These are phyloP conservation scores for Gaultheria prostrata DNA, from an alignment of 148 eudicot genomes.

Conservation along the genomic window DNA sequence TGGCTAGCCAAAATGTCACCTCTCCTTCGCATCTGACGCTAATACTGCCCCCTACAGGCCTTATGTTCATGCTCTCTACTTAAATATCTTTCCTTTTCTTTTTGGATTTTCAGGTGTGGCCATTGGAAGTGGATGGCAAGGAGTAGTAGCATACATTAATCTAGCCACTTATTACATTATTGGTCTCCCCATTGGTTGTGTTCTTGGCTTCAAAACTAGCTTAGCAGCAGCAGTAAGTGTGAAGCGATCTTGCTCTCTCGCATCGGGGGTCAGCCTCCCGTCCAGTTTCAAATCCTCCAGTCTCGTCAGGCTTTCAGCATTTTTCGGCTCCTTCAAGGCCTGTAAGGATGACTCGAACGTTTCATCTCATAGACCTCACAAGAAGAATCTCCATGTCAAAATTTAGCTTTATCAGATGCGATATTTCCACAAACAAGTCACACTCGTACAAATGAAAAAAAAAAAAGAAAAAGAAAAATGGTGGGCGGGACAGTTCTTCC, in stretches of 20 bases:
- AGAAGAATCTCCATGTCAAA: not conserved
- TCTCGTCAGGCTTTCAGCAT: not conserved
- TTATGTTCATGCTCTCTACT: too few relatives aligned
- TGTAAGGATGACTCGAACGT: not conserved
- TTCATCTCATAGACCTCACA: not conserved
- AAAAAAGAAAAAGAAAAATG: too few relatives aligned
- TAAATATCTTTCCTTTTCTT: not conserved
- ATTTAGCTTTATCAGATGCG: not conserved
- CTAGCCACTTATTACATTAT: constrained; percentile 49
- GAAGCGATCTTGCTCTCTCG: not conserved
- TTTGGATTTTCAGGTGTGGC: constrained; percentile 42
- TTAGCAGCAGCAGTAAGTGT: constrained; percentile 47
- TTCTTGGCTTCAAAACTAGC: constrained; percentile 59
- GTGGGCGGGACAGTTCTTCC: not conserved
- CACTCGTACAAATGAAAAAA: not conserved
- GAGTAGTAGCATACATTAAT: constrained; percentile 48
- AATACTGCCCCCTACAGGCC: too few relatives aligned
- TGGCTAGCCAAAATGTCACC: too few relatives aligned
- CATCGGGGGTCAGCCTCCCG: not conserved
- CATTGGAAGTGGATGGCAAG: constrained; percentile 66
- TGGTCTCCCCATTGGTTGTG: constrained; percentile 64
- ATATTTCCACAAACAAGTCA: not conserved
- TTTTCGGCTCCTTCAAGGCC: not conserved
- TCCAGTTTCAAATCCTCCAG: not conserved
- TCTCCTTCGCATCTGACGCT: too few relatives aligned